Evolutionary conservation across 108 stramenopile species (phyloP), one percentile per base, ranked within the genome.

Genomic region (Aurantiochytrium sp.): DNA sequence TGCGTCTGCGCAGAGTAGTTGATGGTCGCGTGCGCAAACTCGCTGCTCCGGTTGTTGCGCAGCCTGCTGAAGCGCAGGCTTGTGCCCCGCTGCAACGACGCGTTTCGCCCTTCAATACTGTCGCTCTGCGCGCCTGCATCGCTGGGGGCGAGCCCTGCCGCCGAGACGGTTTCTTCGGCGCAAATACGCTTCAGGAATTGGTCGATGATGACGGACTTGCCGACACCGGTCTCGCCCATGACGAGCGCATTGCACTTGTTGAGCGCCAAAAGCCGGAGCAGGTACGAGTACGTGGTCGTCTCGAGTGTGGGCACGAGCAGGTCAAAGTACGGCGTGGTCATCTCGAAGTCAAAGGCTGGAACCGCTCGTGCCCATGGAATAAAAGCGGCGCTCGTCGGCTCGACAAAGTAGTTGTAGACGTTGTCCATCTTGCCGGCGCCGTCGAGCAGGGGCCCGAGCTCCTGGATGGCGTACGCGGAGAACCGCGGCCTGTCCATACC

Each of bases 181-280:
- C 89, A 73, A 32, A 91, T 86, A 22, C 85, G 39, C 17, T 90
- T 87, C 21, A 93, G 90, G 52, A 91, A 90, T 4, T 50, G 55
- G 36, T 55, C 41, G 55, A 92, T 68, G 8, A 93, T 90, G 30
- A 93, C 93, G 87, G 89, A 91, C 89, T 93, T 93, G n/a, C 93
- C 92, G 45, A 93, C 93, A 4, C 93, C 93, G n/a, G 93, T 93
- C 31, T 93, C 91, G 15, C 92, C 93, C 90, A 90, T 69, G 22
- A 86, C 24, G n/a, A 68, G 54, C 10, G 86, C 86, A 22, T 69
- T 69, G 55, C 34, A 24, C 4, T 52, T 52, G 15, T 42, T 22
- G 10, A 22, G 24, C 37, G 42, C 48, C 45, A 89, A 32, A 4
- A 69, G 21, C 41, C 50, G 39, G 30, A 87, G 69, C 1, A 89